Evolutionary conservation across 2,329 filamentous ascomycete genomes (phyloP).

Genomic region (Aspergillus tamarii): DNA sequence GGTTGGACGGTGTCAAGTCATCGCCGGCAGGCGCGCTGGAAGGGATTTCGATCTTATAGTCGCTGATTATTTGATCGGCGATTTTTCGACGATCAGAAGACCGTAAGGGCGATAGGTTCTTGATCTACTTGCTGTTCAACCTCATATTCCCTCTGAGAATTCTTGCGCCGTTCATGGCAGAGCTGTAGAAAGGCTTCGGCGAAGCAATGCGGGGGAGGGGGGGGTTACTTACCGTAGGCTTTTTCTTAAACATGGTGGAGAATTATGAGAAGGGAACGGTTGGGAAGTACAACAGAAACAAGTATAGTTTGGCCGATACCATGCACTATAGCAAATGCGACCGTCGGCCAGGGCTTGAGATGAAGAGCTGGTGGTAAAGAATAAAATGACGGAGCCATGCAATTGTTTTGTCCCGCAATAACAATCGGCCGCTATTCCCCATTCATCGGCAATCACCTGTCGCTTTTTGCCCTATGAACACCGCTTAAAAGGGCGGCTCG

Average conservation of each 20-base stretch:
- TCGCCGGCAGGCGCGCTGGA: conserved; percentile 34
- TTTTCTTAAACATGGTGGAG: conserved; percentile 65
- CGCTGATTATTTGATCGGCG: conserved; percentile 67
- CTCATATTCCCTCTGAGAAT: neutral
- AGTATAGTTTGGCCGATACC: neutral
- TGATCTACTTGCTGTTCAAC: conserved; percentile 53
- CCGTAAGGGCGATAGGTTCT: conserved; percentile 66
- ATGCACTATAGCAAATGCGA: neutral
- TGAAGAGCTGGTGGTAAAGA: conserved; percentile 2
- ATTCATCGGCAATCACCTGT: conserved; percentile 6
- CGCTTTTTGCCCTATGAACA: neutral
- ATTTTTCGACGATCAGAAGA: conserved; percentile 69
- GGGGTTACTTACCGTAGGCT: conserved; percentile 54
- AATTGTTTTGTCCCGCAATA: conserved; percentile 19
- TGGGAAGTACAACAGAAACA: neutral
- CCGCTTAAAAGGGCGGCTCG: no score
- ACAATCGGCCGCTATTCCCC: conserved; percentile 25
- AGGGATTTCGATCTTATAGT: conserved; percentile 59
- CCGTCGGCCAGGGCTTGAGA: neutral
- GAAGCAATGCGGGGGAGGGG: conserved; percentile 32
- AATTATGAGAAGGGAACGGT: neutral
- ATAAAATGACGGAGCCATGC: conserved; percentile 7
- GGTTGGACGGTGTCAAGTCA: conserved; percentile 45
- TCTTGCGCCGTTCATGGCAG: neutral
- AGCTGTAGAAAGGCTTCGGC: conserved; percentile 15